A percentile compares a stretch with the other conserved stretches of the same genome.
These are phyloP conservation scores for Diaporthe citriasiana DNA, from an alignment of 2,329 filamentous ascomycete species.

Conservation along the genomic window DNA sequence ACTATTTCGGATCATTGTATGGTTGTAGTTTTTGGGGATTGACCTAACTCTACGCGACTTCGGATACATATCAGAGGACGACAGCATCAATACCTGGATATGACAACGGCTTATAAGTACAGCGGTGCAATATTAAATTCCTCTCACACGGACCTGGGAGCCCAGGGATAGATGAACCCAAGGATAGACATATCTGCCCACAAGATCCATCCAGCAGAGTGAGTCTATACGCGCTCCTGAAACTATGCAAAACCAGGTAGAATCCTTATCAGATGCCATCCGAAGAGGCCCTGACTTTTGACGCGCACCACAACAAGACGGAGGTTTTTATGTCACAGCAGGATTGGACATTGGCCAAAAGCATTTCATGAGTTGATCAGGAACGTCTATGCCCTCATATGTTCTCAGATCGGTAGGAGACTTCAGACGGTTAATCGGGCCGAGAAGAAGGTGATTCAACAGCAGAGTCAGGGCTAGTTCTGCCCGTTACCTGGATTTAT, in stretches of 20 bases:
- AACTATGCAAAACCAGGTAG: background rate
- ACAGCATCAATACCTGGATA: background rate
- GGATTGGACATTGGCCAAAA: background rate
- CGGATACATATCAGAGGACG: background rate
- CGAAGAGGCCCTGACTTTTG: background rate
- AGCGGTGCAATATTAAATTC: background rate
- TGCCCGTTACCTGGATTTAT: background rate
- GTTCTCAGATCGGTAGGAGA: constrained; percentile 4
- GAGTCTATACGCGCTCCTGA: background rate
- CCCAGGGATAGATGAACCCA: background rate
- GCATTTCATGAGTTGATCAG: background rate
- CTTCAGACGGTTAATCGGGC: constrained; percentile 2
- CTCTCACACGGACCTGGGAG: background rate
- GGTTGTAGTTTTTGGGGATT: background rate
- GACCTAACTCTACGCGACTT: background rate
- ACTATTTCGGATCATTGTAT: background rate
- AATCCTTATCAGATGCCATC: background rate
- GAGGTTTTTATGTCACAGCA: background rate
- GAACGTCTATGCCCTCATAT: background rate
- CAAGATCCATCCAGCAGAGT: background rate
- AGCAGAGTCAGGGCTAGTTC: constrained; percentile 1
- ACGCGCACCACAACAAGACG: no score
- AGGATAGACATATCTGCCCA: background rate
- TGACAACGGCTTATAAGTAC: background rate
- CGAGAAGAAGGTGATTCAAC: background rate